Conservation (phyloP, 169 alveolate genomes). For the Plasmodium ovale region DNA sequence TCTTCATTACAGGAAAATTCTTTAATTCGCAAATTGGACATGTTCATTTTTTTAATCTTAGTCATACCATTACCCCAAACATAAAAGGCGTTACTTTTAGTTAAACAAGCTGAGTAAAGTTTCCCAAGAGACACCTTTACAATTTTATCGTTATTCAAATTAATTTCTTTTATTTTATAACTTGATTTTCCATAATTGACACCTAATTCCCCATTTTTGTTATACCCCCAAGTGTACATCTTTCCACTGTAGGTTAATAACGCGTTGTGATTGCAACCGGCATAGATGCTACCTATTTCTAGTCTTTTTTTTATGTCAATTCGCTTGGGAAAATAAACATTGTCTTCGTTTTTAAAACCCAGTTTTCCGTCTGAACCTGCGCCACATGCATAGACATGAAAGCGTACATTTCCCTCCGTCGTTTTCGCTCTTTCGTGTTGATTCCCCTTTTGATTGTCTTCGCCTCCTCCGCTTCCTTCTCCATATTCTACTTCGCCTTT, state of each 20-base stretch:
- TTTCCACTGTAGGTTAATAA: constrained; percentile 49
- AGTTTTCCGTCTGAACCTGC: constrained; percentile 52
- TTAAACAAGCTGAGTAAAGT: constrained; percentile 75
- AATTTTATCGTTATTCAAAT: constrained; percentile 19
- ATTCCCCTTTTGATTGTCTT: too few species aligned
- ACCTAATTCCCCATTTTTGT: constrained; percentile 47
- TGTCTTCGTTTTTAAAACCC: constrained; percentile 44
- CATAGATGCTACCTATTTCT: constrained; percentile 28
- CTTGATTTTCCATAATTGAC: constrained; percentile 14
- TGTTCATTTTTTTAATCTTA: constrained; percentile 25
- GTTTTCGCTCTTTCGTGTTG: neutral
- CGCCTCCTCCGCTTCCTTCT: too few species aligned
- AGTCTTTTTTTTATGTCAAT: constrained; percentile 34
- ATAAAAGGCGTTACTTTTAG: constrained; percentile 47
- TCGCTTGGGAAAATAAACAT: constrained; percentile 55
- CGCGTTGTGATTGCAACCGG: constrained; percentile 46
- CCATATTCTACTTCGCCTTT: too few species aligned
- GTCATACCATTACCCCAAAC: constrained; percentile 64
- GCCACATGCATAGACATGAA: constrained; percentile 35
- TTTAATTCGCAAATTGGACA: constrained; percentile 11
- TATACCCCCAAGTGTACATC: constrained; percentile 64
- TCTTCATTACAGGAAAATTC: constrained; percentile 63
- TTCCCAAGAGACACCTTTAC: constrained; percentile 48
- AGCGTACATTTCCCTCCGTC: too few species aligned
- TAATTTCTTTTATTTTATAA: constrained; percentile 29